Base-by-base conservation (phyloP, 805 yeast genomes). In the Lipomyces yamadae region DNA sequence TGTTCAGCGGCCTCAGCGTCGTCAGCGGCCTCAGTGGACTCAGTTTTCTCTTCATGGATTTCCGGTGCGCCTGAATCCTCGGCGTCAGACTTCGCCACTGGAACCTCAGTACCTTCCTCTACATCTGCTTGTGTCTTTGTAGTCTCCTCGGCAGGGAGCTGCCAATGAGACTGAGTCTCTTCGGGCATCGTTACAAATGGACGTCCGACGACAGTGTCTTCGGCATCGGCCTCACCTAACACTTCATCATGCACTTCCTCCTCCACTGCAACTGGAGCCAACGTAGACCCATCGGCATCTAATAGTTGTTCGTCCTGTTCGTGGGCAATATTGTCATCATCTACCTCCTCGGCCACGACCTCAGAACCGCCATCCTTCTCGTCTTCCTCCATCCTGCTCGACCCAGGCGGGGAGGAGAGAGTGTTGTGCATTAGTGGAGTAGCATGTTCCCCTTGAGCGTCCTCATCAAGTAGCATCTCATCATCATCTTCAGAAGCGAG, bases 381-480 rank as follows among this genome's bases (percentile, higher is more conserved):
- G 45, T 52, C 62, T 32, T 59, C 62, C 30, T 30, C 58, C 62
- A 59, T 59, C 15, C 45, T 45, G 52, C 53, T 35, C 33, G 50
- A 18, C 53, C 29, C 32, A 13, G 32, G 48, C 24, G 52, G 37
- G 56, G 56, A 35, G 11, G 35, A 34, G 29, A 15, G 18, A 29
- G 32, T 34, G 18, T 57, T 39, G 24, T 33, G 32, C 7, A 30
- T 33, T 24, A 45, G 60, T n/a, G 8, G 8, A n/a, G 29, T 15
- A 6, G 24, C 24, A 42, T 42, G 48, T 56, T 24, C 64, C 30
- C 30, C 32, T 29, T 54, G 30, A 10, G 56, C 34, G 33, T 62
- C 67, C 1, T 63, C 67, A 34, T 64, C 66, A 18, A 61, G 18
- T 4, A 62, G 24, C 67, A 64, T 64, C 45, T 63, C 62, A 13